Percentiles rank a stretch among this genome's conserved stretches.
Conservation (phyloP, 306 rosid species). For the Canavalia gladiata region DNA sequence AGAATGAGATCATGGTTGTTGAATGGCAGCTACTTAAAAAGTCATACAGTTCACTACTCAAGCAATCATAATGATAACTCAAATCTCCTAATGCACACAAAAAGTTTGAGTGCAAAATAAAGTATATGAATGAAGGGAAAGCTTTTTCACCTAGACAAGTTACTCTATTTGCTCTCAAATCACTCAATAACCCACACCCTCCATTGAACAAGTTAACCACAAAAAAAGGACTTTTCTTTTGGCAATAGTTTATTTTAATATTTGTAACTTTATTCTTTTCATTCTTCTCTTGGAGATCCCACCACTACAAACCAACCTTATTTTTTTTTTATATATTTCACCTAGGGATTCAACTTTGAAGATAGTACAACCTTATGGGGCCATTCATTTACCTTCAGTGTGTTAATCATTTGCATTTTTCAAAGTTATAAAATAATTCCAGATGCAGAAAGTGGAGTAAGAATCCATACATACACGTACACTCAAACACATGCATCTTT, state of each 20-base stretch:
- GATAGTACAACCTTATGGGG: slow-evolving; percentile 42
- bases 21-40: slow-evolving; percentile 11
- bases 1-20: slow-evolving; percentile 35
- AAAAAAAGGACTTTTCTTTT: slow-evolving; percentile 41
- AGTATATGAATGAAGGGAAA: slow-evolving; percentile 34
- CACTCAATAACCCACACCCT: slow-evolving; percentile 29
- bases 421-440: not conserved
- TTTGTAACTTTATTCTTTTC: slow-evolving; percentile 36
- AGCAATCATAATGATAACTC: slow-evolving; percentile 47
- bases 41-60: slow-evolving; percentile 22
- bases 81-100: slow-evolving; percentile 36
- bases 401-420: slow-evolving; percentile 44
- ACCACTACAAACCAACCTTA: slow-evolving; percentile 40
- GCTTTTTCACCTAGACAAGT: slow-evolving; percentile 42
- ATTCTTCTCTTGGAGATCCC: slow-evolving; percentile 47
- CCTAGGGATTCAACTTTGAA: slow-evolving; percentile 54
- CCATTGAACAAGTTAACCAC: slow-evolving; percentile 24
- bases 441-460: slow-evolving; percentile 18
- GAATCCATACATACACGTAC: slow-evolving; percentile 31
- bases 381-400: slow-evolving; percentile 44
- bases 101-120: slow-evolving; percentile 17
- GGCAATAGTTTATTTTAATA: slow-evolving; percentile 23
- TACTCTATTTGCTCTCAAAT: slow-evolving; percentile 22
- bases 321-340: not conserved
- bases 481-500: slow-evolving; percentile 10